Evolutionary conservation across 345 rosid species (phyloP).

Genomic region (Salix arbutifolia): DNA sequence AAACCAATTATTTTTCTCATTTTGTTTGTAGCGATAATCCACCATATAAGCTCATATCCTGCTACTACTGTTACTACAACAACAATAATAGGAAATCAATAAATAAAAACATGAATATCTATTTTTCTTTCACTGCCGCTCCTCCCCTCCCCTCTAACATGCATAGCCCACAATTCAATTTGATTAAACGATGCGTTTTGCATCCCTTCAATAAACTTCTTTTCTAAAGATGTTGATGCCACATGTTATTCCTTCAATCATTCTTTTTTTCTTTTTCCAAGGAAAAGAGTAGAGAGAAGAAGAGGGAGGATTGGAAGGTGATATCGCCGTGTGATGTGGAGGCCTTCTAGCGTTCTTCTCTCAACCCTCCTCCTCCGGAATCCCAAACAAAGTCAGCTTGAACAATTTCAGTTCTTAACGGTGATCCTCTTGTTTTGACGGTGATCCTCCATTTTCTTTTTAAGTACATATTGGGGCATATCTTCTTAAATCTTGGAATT

Average conservation of each 20-base stretch:
- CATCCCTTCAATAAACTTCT: too few relatives aligned
- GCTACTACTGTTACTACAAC: constrained; percentile 20
- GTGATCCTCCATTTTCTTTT: not conserved
- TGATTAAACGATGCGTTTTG: too few relatives aligned
- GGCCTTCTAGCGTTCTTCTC: constrained; percentile 61
- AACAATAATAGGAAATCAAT: too few relatives aligned
- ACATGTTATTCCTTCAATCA: not conserved
- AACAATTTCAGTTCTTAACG: not conserved
- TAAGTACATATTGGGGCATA: too few relatives aligned
- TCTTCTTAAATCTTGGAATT: too few relatives aligned
- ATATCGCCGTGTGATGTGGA: constrained; percentile 73
- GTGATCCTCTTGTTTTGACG: too few relatives aligned
- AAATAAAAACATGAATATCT: too few relatives aligned
- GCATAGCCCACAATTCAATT: too few relatives aligned
- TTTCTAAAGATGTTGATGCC: not conserved
- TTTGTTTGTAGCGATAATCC: constrained; percentile 52
- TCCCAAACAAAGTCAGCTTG: not conserved
- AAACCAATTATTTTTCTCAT: constrained; percentile 32
- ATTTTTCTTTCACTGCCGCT: not conserved
- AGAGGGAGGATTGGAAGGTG: constrained; percentile 12
- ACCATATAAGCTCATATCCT: constrained; percentile 44
- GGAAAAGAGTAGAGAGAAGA: not conserved
- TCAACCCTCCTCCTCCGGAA: constrained; percentile 34
- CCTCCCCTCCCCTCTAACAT: not conserved
- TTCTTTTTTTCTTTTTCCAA: not conserved